Evolutionary conservation across 352 stramenopile genomes (phyloP).

Genomic region (Phytophthora sp.): DNA sequence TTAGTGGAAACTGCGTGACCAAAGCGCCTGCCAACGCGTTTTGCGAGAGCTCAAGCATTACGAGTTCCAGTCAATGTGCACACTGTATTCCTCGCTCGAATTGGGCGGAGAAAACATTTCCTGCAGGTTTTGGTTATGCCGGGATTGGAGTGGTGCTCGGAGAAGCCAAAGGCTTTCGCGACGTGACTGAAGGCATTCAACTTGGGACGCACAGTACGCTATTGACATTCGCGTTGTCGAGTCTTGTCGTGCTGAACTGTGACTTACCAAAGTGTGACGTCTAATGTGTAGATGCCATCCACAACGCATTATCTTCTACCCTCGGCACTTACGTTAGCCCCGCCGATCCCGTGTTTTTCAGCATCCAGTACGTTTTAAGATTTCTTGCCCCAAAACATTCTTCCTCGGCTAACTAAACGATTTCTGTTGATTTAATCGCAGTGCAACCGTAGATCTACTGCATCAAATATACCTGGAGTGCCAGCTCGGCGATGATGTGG

Average conservation of each 20-base stretch:
- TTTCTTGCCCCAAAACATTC: background rate
- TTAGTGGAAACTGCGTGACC: conserved; percentile 37
- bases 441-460: conserved; percentile 46
- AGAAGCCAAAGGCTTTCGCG: conserved; percentile 31
- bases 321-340: conserved; percentile 45
- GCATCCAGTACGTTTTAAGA: conserved; percentile 60
- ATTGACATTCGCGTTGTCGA: background rate
- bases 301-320: conserved; percentile 37
- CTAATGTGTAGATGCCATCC: conserved; percentile 48
- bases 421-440: conserved; percentile 4
- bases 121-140: conserved; percentile 46
- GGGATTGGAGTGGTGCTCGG: conserved; percentile 35
- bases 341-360: conserved; percentile 55
- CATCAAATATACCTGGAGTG: conserved; percentile 51
- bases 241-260: background rate
- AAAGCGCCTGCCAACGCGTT: conserved; percentile 34
- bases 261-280: too few relatives aligned
- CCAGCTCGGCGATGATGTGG: conserved; percentile 41
- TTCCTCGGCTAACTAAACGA: background rate
- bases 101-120: conserved; percentile 41
- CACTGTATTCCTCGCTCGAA: conserved; percentile 44
- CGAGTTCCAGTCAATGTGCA: conserved; percentile 28
- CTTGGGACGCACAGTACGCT: conserved; percentile 58
- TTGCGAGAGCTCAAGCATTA: conserved; percentile 46
- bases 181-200: conserved; percentile 47